Conservation (phyloP, 805 yeast species). For the Metschnikowia matae region DNA sequence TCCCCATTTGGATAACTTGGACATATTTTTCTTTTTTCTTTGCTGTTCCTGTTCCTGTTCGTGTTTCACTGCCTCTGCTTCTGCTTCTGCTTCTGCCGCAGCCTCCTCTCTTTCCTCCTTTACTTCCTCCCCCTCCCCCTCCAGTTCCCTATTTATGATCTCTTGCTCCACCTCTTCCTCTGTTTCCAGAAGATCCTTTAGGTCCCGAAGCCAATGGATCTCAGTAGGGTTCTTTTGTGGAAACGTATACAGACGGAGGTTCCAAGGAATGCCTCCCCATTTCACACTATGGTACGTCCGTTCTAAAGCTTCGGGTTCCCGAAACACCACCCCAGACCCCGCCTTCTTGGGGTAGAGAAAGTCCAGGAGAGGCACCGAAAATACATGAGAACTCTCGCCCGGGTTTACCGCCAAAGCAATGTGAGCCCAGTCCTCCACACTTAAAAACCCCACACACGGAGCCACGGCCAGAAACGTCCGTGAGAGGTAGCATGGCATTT, state of each 20-base stretch:
- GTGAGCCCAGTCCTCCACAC: conserved; percentile 24
- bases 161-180: conserved; percentile 32
- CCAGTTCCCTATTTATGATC: background rate
- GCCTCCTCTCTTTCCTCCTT: background rate
- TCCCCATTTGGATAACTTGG: conserved; percentile 32
- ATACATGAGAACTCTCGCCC: conserved; percentile 70
- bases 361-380: conserved; percentile 67
- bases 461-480: conserved; percentile 78
- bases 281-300: conserved; percentile 34
- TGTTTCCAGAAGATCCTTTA: conserved; percentile 53
- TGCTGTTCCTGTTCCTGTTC: conserved; percentile 1
- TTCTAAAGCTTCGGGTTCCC: conserved; percentile 28
- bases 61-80: background rate
- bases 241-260: conserved; percentile 57
- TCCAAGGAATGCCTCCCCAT: conserved; percentile 77
- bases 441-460: conserved; percentile 71
- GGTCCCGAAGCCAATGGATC: conserved; percentile 57
- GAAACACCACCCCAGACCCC: conserved; percentile 19
- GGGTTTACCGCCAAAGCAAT: conserved; percentile 56
- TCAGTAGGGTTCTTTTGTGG: conserved; percentile 53
- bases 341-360: conserved; percentile 36
- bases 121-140: conserved; percentile 29
- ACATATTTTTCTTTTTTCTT: background rate
- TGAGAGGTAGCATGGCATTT: conserved; percentile 76
- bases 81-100: background rate